Conservation (phyloP, 1,139 yeast genomes). For the Debaryomyces robertsiae region DNA sequence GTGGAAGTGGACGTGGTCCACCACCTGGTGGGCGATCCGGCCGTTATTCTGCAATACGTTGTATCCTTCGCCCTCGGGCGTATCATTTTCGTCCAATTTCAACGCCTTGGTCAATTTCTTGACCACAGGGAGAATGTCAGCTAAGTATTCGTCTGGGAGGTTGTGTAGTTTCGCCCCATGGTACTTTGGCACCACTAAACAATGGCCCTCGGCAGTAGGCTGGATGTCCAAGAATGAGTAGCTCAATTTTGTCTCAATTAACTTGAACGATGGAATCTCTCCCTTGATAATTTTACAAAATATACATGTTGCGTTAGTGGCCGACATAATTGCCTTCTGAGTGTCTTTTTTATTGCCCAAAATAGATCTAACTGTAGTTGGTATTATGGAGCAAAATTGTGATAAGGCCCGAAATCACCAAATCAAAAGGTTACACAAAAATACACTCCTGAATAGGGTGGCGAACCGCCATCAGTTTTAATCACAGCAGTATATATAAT, state of each 20-base stretch:
- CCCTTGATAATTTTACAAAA: conserved; percentile 94
- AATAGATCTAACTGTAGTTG: neutral
- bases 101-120: conserved; percentile 80
- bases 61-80: conserved; percentile 78
- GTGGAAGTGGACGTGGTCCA: conserved; percentile 96
- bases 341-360: too few species aligned
- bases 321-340: conserved; percentile 22
- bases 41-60: conserved; percentile 92
- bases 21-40: conserved; percentile 88
- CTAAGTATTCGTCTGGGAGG: conserved; percentile 84
- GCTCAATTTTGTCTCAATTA: conserved; percentile 76
- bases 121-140: conserved; percentile 83
- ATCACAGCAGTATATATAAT: conserved; percentile 3
- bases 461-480: conserved; percentile 9
- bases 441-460: conserved; percentile 6
- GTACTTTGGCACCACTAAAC: conserved; percentile 84
- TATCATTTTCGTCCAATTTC: conserved; percentile 54
- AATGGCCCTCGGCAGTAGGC: conserved; percentile 87
- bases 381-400: neutral
- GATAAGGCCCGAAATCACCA: conserved; percentile 8
- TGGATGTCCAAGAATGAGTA: conserved; percentile 90
- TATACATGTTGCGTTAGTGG: conserved; percentile 62
- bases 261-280: conserved; percentile 88
- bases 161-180: conserved; percentile 93
- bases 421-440: conserved; percentile 14